These are phyloP conservation scores for Aulographum hederae DNA, from an alignment of 2,329 filamentous ascomycete genomes.

Conservation along the genomic window DNA sequence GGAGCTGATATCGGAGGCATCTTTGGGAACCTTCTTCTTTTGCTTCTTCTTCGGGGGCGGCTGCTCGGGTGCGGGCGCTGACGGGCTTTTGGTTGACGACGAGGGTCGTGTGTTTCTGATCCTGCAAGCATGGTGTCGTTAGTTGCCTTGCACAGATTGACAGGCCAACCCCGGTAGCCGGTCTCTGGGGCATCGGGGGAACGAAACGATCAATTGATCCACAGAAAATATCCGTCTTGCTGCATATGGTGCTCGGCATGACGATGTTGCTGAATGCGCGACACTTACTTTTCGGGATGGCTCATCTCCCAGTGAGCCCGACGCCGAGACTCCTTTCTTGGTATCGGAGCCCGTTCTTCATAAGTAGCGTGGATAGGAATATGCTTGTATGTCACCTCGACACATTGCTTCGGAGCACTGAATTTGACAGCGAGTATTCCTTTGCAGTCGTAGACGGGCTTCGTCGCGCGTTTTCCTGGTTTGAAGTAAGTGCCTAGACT, in stretches of 20 bases:
- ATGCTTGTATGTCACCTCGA: constrained; percentile 28
- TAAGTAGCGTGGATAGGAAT: constrained; percentile 27
- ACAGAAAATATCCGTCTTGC: background rate
- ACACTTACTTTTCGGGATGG: constrained; percentile 13
- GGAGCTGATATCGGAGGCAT: constrained; percentile 13
- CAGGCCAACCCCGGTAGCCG: no score
- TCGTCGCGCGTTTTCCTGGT: constrained; percentile 13
- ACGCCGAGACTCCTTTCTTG: constrained; percentile 20
- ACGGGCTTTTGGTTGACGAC: background rate
- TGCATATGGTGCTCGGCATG: background rate
- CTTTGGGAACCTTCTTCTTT: constrained; percentile 5
- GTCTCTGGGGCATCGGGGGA: no score
- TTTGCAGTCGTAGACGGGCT: constrained; percentile 30
- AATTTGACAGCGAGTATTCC: constrained; percentile 29
- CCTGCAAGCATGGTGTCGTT: background rate
- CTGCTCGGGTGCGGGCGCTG: background rate
- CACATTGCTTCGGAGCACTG: constrained; percentile 20
- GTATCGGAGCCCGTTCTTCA: constrained; percentile 22
- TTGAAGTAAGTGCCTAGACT: background rate
- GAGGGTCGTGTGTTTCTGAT: background rate
- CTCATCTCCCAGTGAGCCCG: constrained; percentile 16
- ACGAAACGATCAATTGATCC: background rate
- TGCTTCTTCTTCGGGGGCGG: constrained; percentile 8
- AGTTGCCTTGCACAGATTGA: background rate
- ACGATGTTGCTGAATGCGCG: no score